A percentile compares a stretch with the other conserved stretches of the same genome.
These are phyloP conservation scores for Arthrobotrys entomopaga DNA, from an alignment of 2,329 filamentous ascomycete species.

Conservation along the genomic window DNA sequence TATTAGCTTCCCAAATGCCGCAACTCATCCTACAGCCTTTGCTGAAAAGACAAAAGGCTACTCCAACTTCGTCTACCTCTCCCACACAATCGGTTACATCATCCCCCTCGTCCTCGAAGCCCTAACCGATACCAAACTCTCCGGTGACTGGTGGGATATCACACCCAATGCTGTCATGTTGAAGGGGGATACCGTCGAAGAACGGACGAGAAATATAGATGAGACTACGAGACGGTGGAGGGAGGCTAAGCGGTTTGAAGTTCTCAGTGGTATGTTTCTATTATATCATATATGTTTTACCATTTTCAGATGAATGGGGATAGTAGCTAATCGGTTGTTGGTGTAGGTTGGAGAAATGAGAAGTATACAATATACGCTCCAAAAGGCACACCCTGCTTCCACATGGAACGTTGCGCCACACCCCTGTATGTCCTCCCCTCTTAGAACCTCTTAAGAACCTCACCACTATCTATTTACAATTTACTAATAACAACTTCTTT, in stretches of 20 bases:
- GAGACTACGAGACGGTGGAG: conserved; percentile 75
- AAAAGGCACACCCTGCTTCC: conserved; percentile 73
- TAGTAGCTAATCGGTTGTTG: not conserved
- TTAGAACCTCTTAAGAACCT: no score
- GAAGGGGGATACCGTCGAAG: conserved; percentile 65
- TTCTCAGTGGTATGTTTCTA: conserved; percentile 62
- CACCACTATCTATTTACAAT: no score
- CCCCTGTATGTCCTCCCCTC: conserved; percentile 75
- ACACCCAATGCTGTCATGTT: conserved; percentile 50
- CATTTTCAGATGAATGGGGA: not conserved
- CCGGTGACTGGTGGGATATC: conserved; percentile 71
- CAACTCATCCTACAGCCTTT: conserved; percentile 55
- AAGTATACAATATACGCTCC: conserved; percentile 79
- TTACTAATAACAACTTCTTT: conserved; percentile 7
- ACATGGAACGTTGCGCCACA: conserved; percentile 79
- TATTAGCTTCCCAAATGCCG: conserved; percentile 58
- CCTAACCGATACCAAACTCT: conserved; percentile 79
- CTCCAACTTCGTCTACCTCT: conserved; percentile 52
- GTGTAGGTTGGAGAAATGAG: conserved; percentile 79
- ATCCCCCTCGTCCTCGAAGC: conserved; percentile 68
- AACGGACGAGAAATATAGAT: conserved; percentile 70
- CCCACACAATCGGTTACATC: conserved; percentile 58
- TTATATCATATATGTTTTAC: not conserved
- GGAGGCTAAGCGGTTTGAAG: conserved; percentile 74
- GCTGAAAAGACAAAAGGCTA: conserved; percentile 54